Conservation (phyloP, 1,284 basidiomycete species). For the Malassezia furfur region DNA sequence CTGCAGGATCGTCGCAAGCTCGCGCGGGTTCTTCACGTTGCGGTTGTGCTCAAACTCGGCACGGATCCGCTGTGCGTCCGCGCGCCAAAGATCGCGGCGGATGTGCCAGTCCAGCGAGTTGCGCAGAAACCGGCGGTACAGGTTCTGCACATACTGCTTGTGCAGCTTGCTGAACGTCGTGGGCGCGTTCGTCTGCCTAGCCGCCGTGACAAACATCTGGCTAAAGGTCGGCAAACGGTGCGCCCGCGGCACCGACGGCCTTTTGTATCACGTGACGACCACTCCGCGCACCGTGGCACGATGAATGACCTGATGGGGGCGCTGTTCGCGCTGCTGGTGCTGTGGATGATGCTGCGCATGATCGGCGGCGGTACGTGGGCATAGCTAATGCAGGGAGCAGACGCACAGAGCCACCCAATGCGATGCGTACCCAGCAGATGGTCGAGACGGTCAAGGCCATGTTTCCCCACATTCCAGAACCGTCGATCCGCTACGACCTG, state of each 20-base stretch:
- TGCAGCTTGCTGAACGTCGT: slow-evolving; percentile 63
- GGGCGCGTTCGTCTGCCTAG: slow-evolving; percentile 12
- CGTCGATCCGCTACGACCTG: slow-evolving; percentile 38
- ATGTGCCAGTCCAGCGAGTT: slow-evolving; percentile 83
- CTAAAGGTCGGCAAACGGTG: background rate
- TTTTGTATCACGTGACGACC: slow-evolving; percentile 7
- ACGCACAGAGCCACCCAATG: no score
- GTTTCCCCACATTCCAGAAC: slow-evolving; percentile 39
- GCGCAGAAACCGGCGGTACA: slow-evolving; percentile 75
- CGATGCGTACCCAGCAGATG: slow-evolving; percentile 24
- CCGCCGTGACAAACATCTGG: slow-evolving; percentile 18
- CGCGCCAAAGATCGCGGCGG: slow-evolving; percentile 72
- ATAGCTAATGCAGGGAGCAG: slow-evolving; percentile 1
- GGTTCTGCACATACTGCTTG: slow-evolving; percentile 75
- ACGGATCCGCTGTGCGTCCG: slow-evolving; percentile 69
- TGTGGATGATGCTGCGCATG: slow-evolving; percentile 37
- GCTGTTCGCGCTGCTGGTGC: slow-evolving; percentile 32
- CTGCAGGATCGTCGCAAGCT: slow-evolving; percentile 67
- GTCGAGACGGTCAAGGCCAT: slow-evolving; percentile 35
- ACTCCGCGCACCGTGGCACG: background rate
- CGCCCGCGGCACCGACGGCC: background rate
- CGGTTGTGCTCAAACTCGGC: slow-evolving; percentile 88
- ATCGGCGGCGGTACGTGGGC: slow-evolving; percentile 21
- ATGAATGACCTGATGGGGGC: slow-evolving; percentile 46
- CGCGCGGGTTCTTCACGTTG: slow-evolving; percentile 75